A percentile compares a stretch with the other conserved stretches of the same genome.
Evolutionary conservation across 176 grass and related monocot species (phyloP).

Genomic region (Rhipidocladum racemiflorum): DNA sequence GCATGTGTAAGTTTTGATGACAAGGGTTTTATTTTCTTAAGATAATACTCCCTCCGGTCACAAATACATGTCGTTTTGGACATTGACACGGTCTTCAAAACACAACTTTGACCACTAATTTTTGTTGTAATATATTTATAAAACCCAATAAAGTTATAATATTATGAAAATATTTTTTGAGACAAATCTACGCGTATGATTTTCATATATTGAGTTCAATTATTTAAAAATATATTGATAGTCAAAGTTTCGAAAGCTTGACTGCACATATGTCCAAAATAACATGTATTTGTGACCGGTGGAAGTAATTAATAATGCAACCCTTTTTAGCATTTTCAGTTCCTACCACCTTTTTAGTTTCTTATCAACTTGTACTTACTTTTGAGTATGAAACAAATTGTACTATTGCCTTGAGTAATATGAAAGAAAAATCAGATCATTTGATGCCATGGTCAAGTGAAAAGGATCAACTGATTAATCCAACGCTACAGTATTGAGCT

Average conservation of each 20-base stretch:
- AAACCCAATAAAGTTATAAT: too few relatives aligned
- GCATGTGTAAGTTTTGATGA: not conserved
- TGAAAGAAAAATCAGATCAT: not conserved
- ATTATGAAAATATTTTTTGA: too few relatives aligned
- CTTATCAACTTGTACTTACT: not conserved
- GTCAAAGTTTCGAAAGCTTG: too few relatives aligned
- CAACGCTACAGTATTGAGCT: not conserved
- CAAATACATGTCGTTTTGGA: too few relatives aligned
- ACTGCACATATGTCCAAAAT: too few relatives aligned
- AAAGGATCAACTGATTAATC: not conserved
- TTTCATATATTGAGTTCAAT: too few relatives aligned
- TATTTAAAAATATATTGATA: too few relatives aligned
- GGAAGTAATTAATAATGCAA: not conserved
- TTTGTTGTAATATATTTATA: too few relatives aligned
- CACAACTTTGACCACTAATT: too few relatives aligned
- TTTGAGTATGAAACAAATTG: constrained; percentile 3
- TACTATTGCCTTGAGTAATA: not conserved
- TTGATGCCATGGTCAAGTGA: not conserved
- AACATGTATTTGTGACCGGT: too few relatives aligned
- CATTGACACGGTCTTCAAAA: too few relatives aligned
- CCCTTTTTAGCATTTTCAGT: not conserved
- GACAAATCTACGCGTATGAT: too few relatives aligned
- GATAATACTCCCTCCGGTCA: not conserved
- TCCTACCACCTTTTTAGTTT: constrained; percentile 2
- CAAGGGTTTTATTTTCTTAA: constrained; percentile 10